Evolutionary conservation across 2,329 filamentous ascomycete genomes (phyloP), one percentile per base, ranked within the genome.

Genomic region (Penicillium capsulatum): DNA sequence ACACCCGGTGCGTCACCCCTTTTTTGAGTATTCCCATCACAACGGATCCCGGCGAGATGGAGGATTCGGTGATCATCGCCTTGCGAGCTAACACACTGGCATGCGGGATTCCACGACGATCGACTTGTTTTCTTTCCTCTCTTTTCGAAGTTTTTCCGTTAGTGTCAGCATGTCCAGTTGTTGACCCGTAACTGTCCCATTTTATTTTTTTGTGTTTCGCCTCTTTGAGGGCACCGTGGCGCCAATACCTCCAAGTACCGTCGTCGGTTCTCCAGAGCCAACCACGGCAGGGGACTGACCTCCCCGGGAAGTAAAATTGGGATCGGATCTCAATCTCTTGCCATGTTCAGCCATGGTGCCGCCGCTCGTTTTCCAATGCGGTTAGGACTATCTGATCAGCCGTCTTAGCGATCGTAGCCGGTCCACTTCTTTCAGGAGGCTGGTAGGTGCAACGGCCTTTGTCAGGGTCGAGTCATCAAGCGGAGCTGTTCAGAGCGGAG

Each of bases 311-410:
- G 38, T 39, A 45, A 53, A 51, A 55, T 57, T 59, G 48, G 45
- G 53, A 60, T 59, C 55, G 42, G 40, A 52, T 54, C 46, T 22
- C 48, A 46, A 49, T 47, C 47, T 58, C 54, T 59, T 58, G 37
- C 56, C 53, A 36, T 31, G 42, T 50, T 46, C 15, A 56, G 55
- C 32, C 34, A 58, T 36, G 28, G 43, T 38, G 39, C 24, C 41
- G 56, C 45, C 47, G 39, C 44, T 58, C 54, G 31, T 36, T 46
- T 47, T 53, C 54, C 45, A 40, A 44, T 50, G 31, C 37, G 30
- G 50, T 51, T 44, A 47, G 37, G 42, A 55, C 50, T 53, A 51
- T 53, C 48, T 55, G 55, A 57, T 55, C 57, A 38, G 51, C 51
- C 31, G 19, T 44, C 42, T 47, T 50, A 55, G 48, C 49, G 50